Evolutionary conservation across 345 rosid species (phyloP), one percentile per base, ranked within the genome.

Genomic region (Gossypium herbaceum): DNA sequence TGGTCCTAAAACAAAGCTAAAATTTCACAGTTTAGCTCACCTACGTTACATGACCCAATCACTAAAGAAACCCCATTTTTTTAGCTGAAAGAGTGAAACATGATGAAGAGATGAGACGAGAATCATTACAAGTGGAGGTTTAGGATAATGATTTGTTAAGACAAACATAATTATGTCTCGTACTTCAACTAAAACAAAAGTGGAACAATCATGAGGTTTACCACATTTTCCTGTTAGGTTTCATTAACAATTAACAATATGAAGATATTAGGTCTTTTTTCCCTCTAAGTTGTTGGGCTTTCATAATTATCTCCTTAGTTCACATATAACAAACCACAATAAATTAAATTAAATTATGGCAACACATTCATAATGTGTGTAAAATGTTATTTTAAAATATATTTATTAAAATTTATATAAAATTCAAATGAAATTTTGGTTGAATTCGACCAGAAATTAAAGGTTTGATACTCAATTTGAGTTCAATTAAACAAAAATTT

Each of bases 111-210:
- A 63, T 9, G 20, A 70, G 59, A 29, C 34, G 60, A 52, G 47
- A 70, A 24, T 69, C 25, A 51, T 69, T 51, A 52, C 56, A 12
- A 51, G 29, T 71, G 81, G 73, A 79, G 84, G 78, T 56, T 74
- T 75, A 70, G 57, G 79, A 61, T 71, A 47, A 82, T 82, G 85
- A 84, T 83, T 79, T 59, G 79, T 75, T 65, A 78, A 79, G 88
- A 82, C 70, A 77, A 57, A 25, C 60, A 85, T 86, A 74, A 86
- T 86, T 81, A 76, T 88, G 90, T 90, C 82, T 77, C 80, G 88
- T 84, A 82, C 85, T 85, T 83, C 67, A 70, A 81, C 75, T 25
- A 59, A 73, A 22, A 34, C 41, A 34, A 39, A 81, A 57, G 72
- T 20, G 63, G 44, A 65, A 77, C 65, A 68, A 81, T 81, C 11